phyloP scores from a whole-genome alignment of 2,329 filamentous ascomycete species.

The Aspergillus nomiae region DNA sequence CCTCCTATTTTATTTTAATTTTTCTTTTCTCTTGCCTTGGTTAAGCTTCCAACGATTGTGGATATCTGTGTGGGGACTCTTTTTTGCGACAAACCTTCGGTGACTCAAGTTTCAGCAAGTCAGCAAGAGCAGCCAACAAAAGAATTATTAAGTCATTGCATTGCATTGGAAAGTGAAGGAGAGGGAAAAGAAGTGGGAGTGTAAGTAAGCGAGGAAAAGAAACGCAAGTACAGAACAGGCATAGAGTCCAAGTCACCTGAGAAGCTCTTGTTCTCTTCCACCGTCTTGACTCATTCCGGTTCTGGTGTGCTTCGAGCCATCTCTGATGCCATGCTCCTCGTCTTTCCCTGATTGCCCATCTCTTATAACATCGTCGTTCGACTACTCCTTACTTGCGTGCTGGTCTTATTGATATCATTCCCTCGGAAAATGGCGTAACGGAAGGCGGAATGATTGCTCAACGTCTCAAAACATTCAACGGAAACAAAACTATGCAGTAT shows the following conservation, averaged over 20 bases:
- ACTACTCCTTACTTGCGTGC: conserved; percentile 12
- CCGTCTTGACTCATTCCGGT: not conserved
- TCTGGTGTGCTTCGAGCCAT: not conserved
- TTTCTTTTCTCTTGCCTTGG: conserved; percentile 4
- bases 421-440: conserved; percentile 25
- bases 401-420: conserved; percentile 20
- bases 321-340: not conserved
- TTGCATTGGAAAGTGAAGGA: not conserved
- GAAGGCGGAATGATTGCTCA: conserved; percentile 18
- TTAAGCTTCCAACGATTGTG: conserved; percentile 1
- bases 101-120: not conserved
- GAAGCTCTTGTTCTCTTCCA: not conserved
- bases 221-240: not conserved
- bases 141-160: not conserved
- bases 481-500: conserved; percentile 21
- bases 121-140: not conserved
- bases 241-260: conserved; percentile 6
- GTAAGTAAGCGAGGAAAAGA: not conserved
- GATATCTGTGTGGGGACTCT: conserved; percentile 1
- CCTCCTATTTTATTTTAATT: conserved; percentile 1
- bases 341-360: not conserved
- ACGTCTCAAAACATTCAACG: conserved; percentile 15
- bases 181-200: not conserved
- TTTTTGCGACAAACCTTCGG: not conserved
- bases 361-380: not conserved